Base-by-base conservation (phyloP, 345 rosid genomes). In the Nasturtium officinale region DNA sequence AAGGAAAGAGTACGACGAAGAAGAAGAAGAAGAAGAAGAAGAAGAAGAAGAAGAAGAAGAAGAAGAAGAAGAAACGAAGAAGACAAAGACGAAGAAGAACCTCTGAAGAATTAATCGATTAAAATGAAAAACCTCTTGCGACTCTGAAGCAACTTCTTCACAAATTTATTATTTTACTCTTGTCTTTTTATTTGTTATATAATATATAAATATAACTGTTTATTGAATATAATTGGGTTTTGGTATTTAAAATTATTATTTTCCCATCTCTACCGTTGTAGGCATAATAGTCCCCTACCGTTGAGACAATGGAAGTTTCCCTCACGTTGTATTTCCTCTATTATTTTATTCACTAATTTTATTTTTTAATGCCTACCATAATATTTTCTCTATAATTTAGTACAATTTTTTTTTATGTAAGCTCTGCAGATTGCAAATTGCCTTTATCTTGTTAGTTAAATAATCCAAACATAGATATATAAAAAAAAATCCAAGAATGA, bases 81-180 rank as follows among this genome's bases (percentile, higher is more conserved):
- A 11, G 18, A 61, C 25, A 6, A 37, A 62, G 20, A 35, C 11
- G 28, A 12, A 9, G 57, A 69, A 11, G 18, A 48, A 66, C 65
- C 72, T 74, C 17, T 47, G 40, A 18, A 65, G 37, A 67, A 10
- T 51, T 26, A 67, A 10, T 51, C 50, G 69, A 74, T 73, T 17
- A 48, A 43, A 66, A 67, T 2, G 46, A 74, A 68, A 68, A 75
- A 52, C 79, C 79, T 75, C 69, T 75, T 64, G 78, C 78, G 61
- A 66, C 73, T 74, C 73, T 75, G 29, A 74, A 75, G 21, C 73
- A 67, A 74, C 73, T 74, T 58, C 73, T 74, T 59, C 59, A 3
- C 60, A 46, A 33, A 48, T 43, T 53, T 25, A 32, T 72, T 17
- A 6, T 3, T 10, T 12, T 12, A 17, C 4, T 47, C 26, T 48